Percentiles rank a stretch among this genome's conserved stretches.
These are phyloP conservation scores for Solanum commersonii DNA, from an alignment of 257 asterid species.

Conservation along the genomic window DNA sequence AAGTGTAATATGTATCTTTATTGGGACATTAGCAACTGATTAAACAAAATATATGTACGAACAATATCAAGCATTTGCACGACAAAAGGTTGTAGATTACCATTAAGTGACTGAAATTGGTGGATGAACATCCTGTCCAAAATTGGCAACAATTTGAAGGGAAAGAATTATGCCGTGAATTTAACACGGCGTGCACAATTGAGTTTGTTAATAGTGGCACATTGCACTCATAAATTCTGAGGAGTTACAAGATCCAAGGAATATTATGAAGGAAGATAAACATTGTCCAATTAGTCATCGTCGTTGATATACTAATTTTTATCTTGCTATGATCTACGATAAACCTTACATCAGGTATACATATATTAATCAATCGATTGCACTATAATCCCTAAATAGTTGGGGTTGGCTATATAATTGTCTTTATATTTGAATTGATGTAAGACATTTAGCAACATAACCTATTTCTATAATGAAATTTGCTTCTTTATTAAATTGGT, in stretches of 20 bases:
- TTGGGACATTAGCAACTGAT: background rate
- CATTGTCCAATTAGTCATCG: background rate
- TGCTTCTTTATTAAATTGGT: background rate
- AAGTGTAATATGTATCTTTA: background rate
- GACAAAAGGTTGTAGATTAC: background rate
- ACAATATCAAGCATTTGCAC: background rate
- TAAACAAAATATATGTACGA: background rate
- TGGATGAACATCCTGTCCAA: background rate
- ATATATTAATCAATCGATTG: background rate
- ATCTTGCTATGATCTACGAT: background rate
- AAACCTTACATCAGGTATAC: background rate
- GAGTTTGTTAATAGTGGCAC: background rate
- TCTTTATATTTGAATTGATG: background rate
- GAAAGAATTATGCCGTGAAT: background rate
- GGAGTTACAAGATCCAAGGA: background rate
- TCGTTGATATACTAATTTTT: background rate
- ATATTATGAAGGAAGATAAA: background rate
- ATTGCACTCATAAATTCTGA: background rate
- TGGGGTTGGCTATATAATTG: background rate
- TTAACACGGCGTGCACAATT: background rate
- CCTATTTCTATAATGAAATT: background rate
- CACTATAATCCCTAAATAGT: background rate
- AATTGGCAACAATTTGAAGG: background rate
- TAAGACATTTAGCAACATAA: background rate
- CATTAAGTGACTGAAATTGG: background rate